Evolutionary conservation across 2,329 filamentous ascomycete genomes (phyloP).

Genomic region (Cladophialophora exuberans): DNA sequence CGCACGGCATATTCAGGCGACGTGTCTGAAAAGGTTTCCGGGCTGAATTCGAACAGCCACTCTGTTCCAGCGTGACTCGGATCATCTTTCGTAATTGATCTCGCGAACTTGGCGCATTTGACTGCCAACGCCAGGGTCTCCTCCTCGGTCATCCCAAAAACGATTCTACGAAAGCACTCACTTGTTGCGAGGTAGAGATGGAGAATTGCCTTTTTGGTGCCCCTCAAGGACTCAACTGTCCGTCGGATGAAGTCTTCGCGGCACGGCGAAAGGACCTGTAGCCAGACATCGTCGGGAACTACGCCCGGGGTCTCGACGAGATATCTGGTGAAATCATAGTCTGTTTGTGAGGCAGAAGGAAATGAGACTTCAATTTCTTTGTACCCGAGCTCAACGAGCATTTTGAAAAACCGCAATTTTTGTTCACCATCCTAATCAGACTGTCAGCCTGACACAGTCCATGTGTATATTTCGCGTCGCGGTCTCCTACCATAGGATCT

Average conservation of each 20-base stretch:
- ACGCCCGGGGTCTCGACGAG: slow-evolving; percentile 82
- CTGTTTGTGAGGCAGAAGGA: slow-evolving; percentile 89
- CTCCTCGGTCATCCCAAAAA: slow-evolving; percentile 85
- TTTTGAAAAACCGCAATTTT: slow-evolving; percentile 94
- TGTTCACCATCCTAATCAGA: slow-evolving; percentile 86
- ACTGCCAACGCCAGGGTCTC: slow-evolving; percentile 81
- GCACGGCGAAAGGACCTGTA: slow-evolving; percentile 92
- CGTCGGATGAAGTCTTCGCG: slow-evolving; percentile 86
- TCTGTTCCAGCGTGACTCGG: slow-evolving; percentile 61
- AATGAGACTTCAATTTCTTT: slow-evolving; percentile 98
- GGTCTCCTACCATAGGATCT: slow-evolving; percentile 77
- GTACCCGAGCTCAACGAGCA: slow-evolving; percentile 89
- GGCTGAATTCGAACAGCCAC: slow-evolving; percentile 55
- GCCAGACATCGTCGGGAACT: slow-evolving; percentile 84
- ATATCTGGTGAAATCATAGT: slow-evolving; percentile 91
- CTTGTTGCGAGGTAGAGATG: slow-evolving; percentile 97
- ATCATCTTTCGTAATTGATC: slow-evolving; percentile 85
- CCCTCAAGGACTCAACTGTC: slow-evolving; percentile 85
- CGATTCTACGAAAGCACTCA: slow-evolving; percentile 89
- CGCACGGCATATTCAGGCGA: slow-evolving; percentile 78
- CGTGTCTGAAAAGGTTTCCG: slow-evolving; percentile 81
- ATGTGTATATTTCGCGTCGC: neutral
- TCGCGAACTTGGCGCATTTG: slow-evolving; percentile 81
- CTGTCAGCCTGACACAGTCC: slow-evolving; percentile 12
- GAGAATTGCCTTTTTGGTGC: slow-evolving; percentile 89